Base-by-base conservation (phyloP, 2,329 filamentous ascomycete species). In the Talaromyces sp. region DNA sequence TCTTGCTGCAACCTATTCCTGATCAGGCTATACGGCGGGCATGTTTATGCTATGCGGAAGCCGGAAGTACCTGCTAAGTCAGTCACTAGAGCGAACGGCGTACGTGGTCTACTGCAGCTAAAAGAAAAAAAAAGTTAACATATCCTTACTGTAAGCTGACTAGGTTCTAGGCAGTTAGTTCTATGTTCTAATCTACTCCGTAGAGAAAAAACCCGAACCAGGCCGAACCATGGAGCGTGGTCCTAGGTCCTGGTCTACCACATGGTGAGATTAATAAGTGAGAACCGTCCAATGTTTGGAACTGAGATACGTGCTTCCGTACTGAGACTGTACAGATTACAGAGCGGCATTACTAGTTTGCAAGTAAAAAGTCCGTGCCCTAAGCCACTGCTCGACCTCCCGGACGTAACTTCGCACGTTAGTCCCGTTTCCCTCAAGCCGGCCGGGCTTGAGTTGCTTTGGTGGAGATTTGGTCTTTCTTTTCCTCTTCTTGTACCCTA, bases 401-500 rank as follows among this genome's bases (percentile, higher is more conserved):
- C n/a, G n/a, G 8, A 21, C n/a, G 18, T 21, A 18, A 9, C 2
- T n/a, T n/a, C 9, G 25, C 28, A 14, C 23, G 14, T 11, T 31
- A 31, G 23, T 50, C 23, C 23, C 23, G 28, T 50, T 50, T 28
- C 14, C 46, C 23, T 50, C n/a, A 50, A 31, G 28, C 16, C 18
- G 46, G 3, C 46, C 46, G 28, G 28, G 23, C 46, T 50, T 50
- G 7, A 31, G 23, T n/a, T 44, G 23, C 11, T 31, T 52, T 12
- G 42, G 57, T 59, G 57, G 58, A 40, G 33, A 25, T 52, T 48
- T 60, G n/a, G 23, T 52, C 58, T 52, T 52, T 60, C 44, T 40
- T 48, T 60, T 52, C 58, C 40, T 60, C 40, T 28, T 28, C 28
- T 28, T 28, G 28, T 28, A 28, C 28, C 28, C 28, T 3, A 28